Percentiles rank a stretch among this genome's conserved stretches.
Evolutionary conservation across 2,329 filamentous ascomycete genomes (phyloP).

Genomic region (Pseudonectria foliicola): DNA sequence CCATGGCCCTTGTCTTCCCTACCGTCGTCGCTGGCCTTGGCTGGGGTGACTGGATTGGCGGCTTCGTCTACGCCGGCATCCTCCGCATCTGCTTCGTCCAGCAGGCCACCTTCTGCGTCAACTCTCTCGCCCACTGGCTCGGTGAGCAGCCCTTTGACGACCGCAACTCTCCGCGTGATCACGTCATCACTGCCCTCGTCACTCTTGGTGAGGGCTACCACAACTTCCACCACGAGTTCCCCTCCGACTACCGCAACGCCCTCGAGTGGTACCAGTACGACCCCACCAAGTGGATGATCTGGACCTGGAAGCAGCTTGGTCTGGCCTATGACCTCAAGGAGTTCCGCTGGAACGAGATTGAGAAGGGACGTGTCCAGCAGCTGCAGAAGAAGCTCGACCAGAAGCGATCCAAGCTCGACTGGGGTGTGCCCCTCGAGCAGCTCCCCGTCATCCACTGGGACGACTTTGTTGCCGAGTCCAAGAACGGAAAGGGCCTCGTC

Average conservation of each 20-base stretch:
- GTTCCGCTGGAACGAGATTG: conserved; percentile 86
- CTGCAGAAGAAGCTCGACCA: conserved; percentile 89
- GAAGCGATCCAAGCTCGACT: conserved; percentile 74
- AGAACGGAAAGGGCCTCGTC: conserved; percentile 68
- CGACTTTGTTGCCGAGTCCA: conserved; percentile 70
- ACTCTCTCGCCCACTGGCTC: conserved; percentile 85
- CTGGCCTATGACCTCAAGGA: conserved; percentile 83
- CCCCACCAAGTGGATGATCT: conserved; percentile 86
- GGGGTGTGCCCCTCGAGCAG: conserved; percentile 79
- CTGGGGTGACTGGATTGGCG: conserved; percentile 76
- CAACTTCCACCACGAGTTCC: conserved; percentile 95
- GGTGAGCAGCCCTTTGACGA: conserved; percentile 90
- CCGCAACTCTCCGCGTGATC: conserved; percentile 83
- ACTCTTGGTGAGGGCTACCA: conserved; percentile 87
- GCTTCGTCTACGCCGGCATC: conserved; percentile 79
- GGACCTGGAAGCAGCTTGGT: conserved; percentile 74
- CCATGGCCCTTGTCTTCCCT: conserved; percentile 72
- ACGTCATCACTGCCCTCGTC: conserved; percentile 76
- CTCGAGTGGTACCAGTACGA: conserved; percentile 90
- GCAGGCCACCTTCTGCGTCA: conserved; percentile 90
- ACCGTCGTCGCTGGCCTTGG: conserved; percentile 67
- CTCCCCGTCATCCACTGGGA: conserved; percentile 83
- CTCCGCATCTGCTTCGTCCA: conserved; percentile 85
- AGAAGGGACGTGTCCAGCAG: conserved; percentile 85
- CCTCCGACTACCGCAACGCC: conserved; percentile 86